Base-by-base conservation (phyloP, 176 grass and related monocot species). In the Oryza brachyantha region DNA sequence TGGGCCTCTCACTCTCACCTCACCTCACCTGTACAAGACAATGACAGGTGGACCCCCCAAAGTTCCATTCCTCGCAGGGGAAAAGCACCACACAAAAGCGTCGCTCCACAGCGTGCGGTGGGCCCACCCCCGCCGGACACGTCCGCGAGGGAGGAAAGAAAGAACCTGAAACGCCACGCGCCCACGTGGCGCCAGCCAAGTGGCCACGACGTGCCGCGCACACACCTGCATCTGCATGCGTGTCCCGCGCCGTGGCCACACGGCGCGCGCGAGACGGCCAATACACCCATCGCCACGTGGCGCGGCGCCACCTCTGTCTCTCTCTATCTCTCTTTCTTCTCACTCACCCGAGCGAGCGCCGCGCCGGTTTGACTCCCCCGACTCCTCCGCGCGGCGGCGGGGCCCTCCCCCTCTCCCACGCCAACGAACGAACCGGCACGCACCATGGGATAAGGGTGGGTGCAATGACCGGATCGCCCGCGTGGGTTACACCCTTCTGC, bases 401-500 rank as follows among this genome's bases (percentile, higher is more conserved):
- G 48, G 19, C 76, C 66, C 62, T 11, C 57, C 11, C 19, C 1
- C 37, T n/a, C 13, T 8, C 68, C 38, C 25, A 32, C 58, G 46
- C 17, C 63, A 25, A 35, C 61, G 19, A 29, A 17, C 29, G 64
- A 19, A 67, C 29, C n/a, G n/a, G 5, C 24, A n/a, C n/a, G n/a
- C 6, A 12, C 32, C 4, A 41, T 27, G 28, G 59, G 83, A 86
- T 73, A 78, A 59, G 65, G 14, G 68, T 1, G 2, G 3, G 0
- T 0, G 6, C 66, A 85, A 81, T 61, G 57, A 31, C 77, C 5
- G 22, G 1, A 77, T 13, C 38, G 29, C 66, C 82, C 75, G 13
- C 8, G 3, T 21, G 9, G 1, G 0, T 63, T 25, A 14, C 7
- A 0, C 1, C 8, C 34, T 50, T 11, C 14, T 16, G 36, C 13